Base-by-base conservation (phyloP, 805 yeast genomes). In the Candida nemodendra region DNA sequence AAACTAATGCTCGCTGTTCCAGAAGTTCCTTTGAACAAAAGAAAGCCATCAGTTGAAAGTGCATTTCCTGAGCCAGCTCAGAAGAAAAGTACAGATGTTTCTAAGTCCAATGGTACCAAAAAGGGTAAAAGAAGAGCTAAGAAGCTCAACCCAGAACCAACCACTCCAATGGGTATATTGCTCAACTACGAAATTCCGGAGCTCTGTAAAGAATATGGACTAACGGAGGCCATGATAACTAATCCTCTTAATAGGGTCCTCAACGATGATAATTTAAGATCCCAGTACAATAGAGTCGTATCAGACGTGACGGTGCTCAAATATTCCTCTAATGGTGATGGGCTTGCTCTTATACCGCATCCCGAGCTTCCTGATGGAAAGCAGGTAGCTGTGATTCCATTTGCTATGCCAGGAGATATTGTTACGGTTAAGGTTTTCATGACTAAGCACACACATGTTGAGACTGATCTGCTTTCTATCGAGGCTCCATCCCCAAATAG, bases 251-350 rank as follows among this genome's bases (percentile, higher is more conserved):
- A 67, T 16, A 69, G 66, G 9, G 69, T 90, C 18, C 65, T 88
- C 36, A 84, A 84, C 56, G 81, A 83, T 49, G 61, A 64, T 21
- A 69, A 65, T 1, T 60, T 62, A n/a, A 70, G 62, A 32, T 44
- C 66, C 2, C 63, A 57, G 29, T 81, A 78, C 51, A 57, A 57
- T 54, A 70, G 90, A 37, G 61, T 59, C 2, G 84, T 81, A 2
- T 56, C 63, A 1, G 65, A 78, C 39, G 88, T 87, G 14, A 62
- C 72, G 42, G 69, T 93, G 33, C 51, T 73, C 22, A 69, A 67
- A 31, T 62, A 84, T 12, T 69, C 87, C 9, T 82, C 96, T 2
- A 85, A 79, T 45, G 98, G 98, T 38, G 95, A 89, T 45, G 97
- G 97, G 1, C 51, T 91, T 16, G 95, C 85, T 0, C 42, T 88